phyloP scores from a whole-genome alignment of 2,329 filamentous ascomycete genomes.

The Xylariaceae sp. region DNA sequence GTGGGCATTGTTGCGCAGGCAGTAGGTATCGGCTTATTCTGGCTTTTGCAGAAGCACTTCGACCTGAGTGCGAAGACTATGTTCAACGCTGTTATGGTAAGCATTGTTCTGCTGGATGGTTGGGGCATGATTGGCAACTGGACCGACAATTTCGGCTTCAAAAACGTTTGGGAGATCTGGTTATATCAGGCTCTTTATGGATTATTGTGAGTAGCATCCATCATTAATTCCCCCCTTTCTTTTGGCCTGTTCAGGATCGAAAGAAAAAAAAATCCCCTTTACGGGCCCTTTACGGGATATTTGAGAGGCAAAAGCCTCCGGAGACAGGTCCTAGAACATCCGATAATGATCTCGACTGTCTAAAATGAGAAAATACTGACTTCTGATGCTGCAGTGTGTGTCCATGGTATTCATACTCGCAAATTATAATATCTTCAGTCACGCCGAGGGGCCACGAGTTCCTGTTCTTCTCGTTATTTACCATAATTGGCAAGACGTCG shows the following conservation, averaged over 20 bases:
- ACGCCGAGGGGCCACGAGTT: slow-evolving; percentile 70
- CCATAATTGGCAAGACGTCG: slow-evolving; percentile 69
- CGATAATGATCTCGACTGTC: too few relatives aligned
- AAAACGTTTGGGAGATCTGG: slow-evolving; percentile 51
- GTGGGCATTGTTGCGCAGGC: slow-evolving; percentile 67
- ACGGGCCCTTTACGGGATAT: too few relatives aligned
- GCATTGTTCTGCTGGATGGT: slow-evolving; percentile 60
- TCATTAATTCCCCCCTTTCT: too few relatives aligned
- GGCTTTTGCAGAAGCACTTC: slow-evolving; percentile 62
- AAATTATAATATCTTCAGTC: slow-evolving; percentile 72
- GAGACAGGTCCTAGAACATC: too few relatives aligned
- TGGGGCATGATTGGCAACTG: slow-evolving; percentile 53
- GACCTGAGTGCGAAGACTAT: slow-evolving; percentile 66
- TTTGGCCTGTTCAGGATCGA: too few relatives aligned
- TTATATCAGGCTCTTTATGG: slow-evolving; percentile 60
- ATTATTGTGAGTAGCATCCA: too few relatives aligned
- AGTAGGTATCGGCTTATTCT: slow-evolving; percentile 64
- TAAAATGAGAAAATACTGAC: too few relatives aligned
- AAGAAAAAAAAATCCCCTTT: too few relatives aligned
- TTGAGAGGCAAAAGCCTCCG: too few relatives aligned
- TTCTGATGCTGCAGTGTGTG: slow-evolving; percentile 46
- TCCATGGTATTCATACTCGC: slow-evolving; percentile 71
- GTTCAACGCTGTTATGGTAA: slow-evolving; percentile 66
- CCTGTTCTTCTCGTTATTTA: slow-evolving; percentile 70
- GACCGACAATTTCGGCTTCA: slow-evolving; percentile 48